A percentile compares a stretch with the other conserved stretches of the same genome.
phyloP scores from a whole-genome alignment of 2,329 filamentous ascomycete species.

The Talaromyces albobiverticillius region DNA sequence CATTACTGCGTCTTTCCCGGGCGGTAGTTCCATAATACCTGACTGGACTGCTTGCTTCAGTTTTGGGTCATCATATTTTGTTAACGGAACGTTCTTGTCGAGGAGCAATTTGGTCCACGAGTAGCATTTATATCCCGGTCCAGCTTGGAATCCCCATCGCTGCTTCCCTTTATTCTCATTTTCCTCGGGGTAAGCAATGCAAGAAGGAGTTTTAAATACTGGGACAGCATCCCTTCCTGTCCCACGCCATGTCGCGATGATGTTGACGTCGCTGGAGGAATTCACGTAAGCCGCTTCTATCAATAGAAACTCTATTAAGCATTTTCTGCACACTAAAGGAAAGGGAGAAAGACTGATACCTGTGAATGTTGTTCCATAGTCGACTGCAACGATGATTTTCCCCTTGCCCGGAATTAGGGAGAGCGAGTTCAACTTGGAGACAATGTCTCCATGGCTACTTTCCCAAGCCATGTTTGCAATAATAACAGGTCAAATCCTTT shows the following conservation, averaged over 20 bases:
- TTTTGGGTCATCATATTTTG: slow-evolving; percentile 21
- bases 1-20: slow-evolving; percentile 19
- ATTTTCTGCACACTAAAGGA: too few species aligned
- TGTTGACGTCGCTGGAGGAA: slow-evolving; percentile 14
- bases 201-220: slow-evolving; percentile 24
- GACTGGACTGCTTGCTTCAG: slow-evolving; percentile 11
- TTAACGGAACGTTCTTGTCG: slow-evolving; percentile 17
- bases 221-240: slow-evolving; percentile 14
- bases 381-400: slow-evolving; percentile 18
- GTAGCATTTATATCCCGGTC: slow-evolving; percentile 21
- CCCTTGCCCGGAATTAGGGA: background rate
- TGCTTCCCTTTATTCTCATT: background rate
- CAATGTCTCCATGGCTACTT: too few species aligned
- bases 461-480: too few species aligned
- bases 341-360: slow-evolving; percentile 9
- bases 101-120: slow-evolving; percentile 31
- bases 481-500: too few species aligned
- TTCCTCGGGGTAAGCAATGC: slow-evolving; percentile 22
- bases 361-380: slow-evolving; percentile 23
- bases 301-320: too few species aligned
- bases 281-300: slow-evolving; percentile 19
- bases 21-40: slow-evolving; percentile 20
- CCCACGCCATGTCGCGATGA: slow-evolving; percentile 21
- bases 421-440: background rate
- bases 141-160: slow-evolving; percentile 28